These are phyloP conservation scores for Podochytrium sp. DNA, from an alignment of 192 early-diverging fungal genomes.

Conservation along the genomic window DNA sequence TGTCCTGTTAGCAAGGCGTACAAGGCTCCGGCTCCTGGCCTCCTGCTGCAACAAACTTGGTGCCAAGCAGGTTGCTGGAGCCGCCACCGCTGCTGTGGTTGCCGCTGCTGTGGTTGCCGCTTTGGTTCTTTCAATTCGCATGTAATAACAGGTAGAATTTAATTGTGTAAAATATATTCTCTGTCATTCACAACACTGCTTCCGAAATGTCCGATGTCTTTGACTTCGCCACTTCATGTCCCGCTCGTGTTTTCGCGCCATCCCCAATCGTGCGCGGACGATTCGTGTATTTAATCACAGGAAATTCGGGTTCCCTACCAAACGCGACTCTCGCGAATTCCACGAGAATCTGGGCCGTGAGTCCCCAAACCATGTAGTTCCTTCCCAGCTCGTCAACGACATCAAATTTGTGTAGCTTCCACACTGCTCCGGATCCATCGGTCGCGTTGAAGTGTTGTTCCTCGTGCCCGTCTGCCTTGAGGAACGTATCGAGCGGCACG, in stretches of 20 bases:
- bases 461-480: conserved; percentile 12
- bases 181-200: too few relatives aligned
- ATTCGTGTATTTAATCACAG: background rate
- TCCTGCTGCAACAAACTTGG: background rate
- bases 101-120: background rate
- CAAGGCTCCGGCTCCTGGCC: background rate
- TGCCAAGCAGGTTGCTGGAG: background rate
- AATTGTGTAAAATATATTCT: too few relatives aligned
- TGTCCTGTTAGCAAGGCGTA: background rate
- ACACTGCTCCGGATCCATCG: background rate
- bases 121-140: background rate
- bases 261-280: too few relatives aligned
- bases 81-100: too few relatives aligned
- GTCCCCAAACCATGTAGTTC: conserved; percentile 7
- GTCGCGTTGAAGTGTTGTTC: background rate
- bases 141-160: too few relatives aligned
- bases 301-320: background rate
- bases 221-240: too few relatives aligned
- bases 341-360: conserved; percentile 15
- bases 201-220: too few relatives aligned
- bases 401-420: background rate
- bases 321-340: conserved; percentile 15
- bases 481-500: conserved; percentile 32
- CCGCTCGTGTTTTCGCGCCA: too few relatives aligned
- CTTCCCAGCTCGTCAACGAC: background rate